Evolutionary conservation across 2,329 filamentous ascomycete genomes (phyloP), one percentile per base, ranked within the genome.

Genomic region (Neophaeococcomyces mojaviensis): DNA sequence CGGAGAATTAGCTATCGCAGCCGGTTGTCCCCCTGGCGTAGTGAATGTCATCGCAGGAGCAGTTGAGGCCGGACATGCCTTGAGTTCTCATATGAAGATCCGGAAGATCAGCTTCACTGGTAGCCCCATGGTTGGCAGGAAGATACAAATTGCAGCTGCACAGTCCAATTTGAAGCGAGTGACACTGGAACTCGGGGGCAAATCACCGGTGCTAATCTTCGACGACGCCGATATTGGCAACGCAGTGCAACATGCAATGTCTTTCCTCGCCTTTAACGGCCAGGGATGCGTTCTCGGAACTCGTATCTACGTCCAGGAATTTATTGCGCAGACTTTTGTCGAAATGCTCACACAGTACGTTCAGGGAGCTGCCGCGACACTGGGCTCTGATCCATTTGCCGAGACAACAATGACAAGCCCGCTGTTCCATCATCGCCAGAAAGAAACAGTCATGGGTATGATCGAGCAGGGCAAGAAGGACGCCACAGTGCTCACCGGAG

Each of bases 321-420:
- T 5, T 28, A 28, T 6, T 5, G 24, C 24, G 10, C 5, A 28
- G 10, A 10, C 5, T 6, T 28, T 28, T 28, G 24, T 10, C 5
- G 24, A 28, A 10, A 28, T 6, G 24, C 5, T 28, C 24, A 28
- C 24, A 28, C 5, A 5, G 5, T 6, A 28, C 5, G 24, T 10
- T 6, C 5, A 28, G 24, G 5, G 10, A 28, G 24, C 13, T 84
- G 84, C 46, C 77, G 87, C 57, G 84, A 10, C 24, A 6, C 24
- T 28, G 10, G 24, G 24, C 5, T 5, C 24, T 5, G 24, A 28
- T 28, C 24, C 30, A 76, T 80, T 42, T 73, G 87, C 12, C 84
- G 84, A 44, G 78, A 87, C 58, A 84, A 82, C 0, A 88, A 86
- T 61, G 72, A 74, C 4, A 76, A 82, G 54, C 0, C 85, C 85